These are phyloP conservation scores for Clarireedia homoeocarpa DNA, from an alignment of 2,329 filamentous ascomycete species.

Conservation along the genomic window DNA sequence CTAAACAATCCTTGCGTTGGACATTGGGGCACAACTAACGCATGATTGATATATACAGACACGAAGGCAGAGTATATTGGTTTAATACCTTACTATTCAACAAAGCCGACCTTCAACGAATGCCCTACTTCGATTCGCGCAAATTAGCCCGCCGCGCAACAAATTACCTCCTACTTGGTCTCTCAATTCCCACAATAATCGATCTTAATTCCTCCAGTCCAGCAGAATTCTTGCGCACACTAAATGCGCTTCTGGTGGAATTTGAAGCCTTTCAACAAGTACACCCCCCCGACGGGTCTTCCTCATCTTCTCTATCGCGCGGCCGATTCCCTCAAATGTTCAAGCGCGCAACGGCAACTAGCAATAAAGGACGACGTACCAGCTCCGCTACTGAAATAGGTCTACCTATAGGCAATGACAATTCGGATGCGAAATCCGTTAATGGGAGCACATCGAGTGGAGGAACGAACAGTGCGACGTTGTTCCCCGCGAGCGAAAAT, in stretches of 20 bases:
- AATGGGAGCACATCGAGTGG: slow-evolving; percentile 33
- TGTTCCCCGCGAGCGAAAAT: slow-evolving; percentile 49
- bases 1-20: neutral
- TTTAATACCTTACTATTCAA: slow-evolving; percentile 96
- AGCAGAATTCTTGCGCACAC: slow-evolving; percentile 76
- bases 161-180: slow-evolving; percentile 86
- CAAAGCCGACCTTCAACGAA: slow-evolving; percentile 66
- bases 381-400: slow-evolving; percentile 55
- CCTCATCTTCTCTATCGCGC: slow-evolving; percentile 57
- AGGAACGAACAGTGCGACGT: slow-evolving; percentile 27
- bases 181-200: slow-evolving; percentile 82
- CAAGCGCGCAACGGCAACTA: slow-evolving; percentile 48
- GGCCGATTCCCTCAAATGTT: slow-evolving; percentile 81
- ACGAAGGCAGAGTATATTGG: slow-evolving; percentile 94
- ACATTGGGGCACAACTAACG: neutral
- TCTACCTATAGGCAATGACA: slow-evolving; percentile 41
- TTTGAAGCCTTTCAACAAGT: slow-evolving; percentile 91
- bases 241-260: slow-evolving; percentile 79
- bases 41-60: slow-evolving; percentile 42
- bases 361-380: slow-evolving; percentile 47
- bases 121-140: slow-evolving; percentile 78
- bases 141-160: slow-evolving; percentile 86
- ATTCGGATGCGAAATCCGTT: slow-evolving; percentile 38
- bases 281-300: slow-evolving; percentile 68
- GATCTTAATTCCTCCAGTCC: slow-evolving; percentile 77